A percentile compares a stretch with the other conserved stretches of the same genome.
Evolutionary conservation across 225 moss, liverwort and hornwort species (phyloP).

Genomic region (Pseudisothecium myosuroides): DNA sequence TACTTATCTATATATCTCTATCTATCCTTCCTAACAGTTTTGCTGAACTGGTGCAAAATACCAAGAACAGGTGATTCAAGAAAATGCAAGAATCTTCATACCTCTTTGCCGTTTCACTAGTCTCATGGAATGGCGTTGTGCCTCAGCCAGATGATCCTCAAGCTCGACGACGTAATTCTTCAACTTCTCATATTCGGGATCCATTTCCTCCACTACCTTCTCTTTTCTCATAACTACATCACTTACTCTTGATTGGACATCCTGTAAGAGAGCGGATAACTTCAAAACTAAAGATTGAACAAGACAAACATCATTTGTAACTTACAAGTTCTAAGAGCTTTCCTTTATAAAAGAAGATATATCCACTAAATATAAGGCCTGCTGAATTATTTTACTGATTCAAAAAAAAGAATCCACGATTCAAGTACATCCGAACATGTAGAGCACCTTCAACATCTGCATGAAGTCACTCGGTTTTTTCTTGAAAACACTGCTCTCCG

Average conservation of each 20-base stretch:
- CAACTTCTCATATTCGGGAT: slow-evolving; percentile 86
- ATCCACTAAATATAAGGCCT: not conserved
- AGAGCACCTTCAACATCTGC: slow-evolving; percentile 94
- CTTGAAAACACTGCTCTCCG: slow-evolving; percentile 82
- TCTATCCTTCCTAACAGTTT: not conserved
- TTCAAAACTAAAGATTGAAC: not conserved
- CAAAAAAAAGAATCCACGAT: not conserved
- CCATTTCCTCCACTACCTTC: slow-evolving; percentile 84
- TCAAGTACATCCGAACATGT: not conserved
- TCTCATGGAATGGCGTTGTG: slow-evolving; percentile 88
- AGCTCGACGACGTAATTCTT: slow-evolving; percentile 81
- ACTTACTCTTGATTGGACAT: slow-evolving; percentile 88
- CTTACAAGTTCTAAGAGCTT: not conserved
- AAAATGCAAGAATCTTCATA: not conserved
- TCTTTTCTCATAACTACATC: slow-evolving; percentile 96
- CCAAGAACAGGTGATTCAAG: not conserved
- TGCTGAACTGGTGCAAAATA: not conserved
- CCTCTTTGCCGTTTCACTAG: slow-evolving; percentile 96
- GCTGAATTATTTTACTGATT: not conserved
- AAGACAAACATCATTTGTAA: not conserved
- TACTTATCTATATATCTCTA: not conserved
- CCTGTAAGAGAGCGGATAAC: slow-evolving; percentile 28
- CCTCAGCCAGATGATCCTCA: slow-evolving; percentile 89
- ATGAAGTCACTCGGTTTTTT: slow-evolving; percentile 90
- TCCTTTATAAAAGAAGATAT: not conserved